Conservation (phyloP, 2,329 filamentous ascomycete genomes). For the Domatiomyces catenatus region DNA sequence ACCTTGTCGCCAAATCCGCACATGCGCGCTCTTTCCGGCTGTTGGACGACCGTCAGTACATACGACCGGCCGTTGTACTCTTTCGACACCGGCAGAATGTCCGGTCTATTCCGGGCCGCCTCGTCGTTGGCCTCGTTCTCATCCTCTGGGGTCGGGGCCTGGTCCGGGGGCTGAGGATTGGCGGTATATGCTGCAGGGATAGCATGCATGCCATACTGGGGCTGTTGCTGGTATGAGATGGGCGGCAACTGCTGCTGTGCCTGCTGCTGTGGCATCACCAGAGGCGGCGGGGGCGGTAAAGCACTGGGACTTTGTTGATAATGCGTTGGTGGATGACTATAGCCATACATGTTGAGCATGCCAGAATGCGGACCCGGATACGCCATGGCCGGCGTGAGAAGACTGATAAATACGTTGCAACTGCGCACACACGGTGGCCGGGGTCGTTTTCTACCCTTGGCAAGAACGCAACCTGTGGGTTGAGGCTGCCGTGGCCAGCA, state of each 20-base stretch:
- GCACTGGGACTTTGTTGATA: not conserved
- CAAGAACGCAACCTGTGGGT: not conserved
- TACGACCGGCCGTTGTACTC: slow-evolving; percentile 30
- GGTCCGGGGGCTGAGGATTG: not conserved
- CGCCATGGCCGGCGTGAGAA: not conserved
- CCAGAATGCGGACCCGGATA: not conserved
- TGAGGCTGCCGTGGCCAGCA: not conserved
- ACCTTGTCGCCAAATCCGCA: slow-evolving; percentile 98
- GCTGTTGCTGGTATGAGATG: not conserved
- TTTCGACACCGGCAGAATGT: slow-evolving; percentile 23
- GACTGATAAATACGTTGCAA: not conserved
- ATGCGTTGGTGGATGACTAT: not conserved
- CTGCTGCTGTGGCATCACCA: not conserved
- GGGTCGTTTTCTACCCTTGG: not conserved
- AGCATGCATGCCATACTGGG: slow-evolving; percentile 4
- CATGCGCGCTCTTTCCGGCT: slow-evolving; percentile 87
- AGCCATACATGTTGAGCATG: not conserved
- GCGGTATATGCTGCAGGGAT: not conserved
- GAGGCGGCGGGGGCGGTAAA: not conserved
- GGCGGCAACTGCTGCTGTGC: not conserved
- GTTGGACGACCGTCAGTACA: slow-evolving; percentile 69
- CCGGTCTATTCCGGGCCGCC: slow-evolving; percentile 5
- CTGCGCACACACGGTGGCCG: not conserved
- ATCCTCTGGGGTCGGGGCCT: not conserved
- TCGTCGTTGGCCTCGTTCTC: slow-evolving; percentile 12